These are phyloP conservation scores for Amanita subjunquillea DNA, from an alignment of 768 basidiomycete genomes.

Conservation along the genomic window DNA sequence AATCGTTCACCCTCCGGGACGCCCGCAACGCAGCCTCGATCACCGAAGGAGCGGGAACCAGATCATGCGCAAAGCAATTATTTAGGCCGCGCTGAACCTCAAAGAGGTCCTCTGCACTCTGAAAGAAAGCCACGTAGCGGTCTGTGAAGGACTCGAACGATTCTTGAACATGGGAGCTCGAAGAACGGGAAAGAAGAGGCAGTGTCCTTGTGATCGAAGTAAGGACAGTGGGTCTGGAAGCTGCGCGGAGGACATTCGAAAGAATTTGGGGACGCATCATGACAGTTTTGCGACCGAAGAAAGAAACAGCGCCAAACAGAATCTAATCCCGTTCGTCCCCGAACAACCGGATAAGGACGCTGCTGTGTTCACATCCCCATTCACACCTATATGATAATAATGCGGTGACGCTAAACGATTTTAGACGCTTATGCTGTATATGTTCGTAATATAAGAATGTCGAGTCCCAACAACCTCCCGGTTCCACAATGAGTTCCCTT, in stretches of 20 bases:
- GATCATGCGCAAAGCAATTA: constrained; percentile 99
- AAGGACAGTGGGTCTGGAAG: constrained; percentile 37
- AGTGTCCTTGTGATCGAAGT: constrained; percentile 25
- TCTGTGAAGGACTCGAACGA: constrained; percentile 90
- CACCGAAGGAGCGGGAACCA: constrained; percentile 78
- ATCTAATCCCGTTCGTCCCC: no score
- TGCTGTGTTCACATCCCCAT: no score
- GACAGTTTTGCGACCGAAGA: not conserved
- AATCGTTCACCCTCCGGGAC: constrained; percentile 90
- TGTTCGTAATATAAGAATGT: not conserved
- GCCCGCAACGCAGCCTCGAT: constrained; percentile 84
- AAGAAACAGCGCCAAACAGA: not conserved
- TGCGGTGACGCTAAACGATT: no score
- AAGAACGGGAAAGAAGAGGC: constrained; percentile 35
- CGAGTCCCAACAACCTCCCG: no score
- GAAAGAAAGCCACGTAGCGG: constrained; percentile 92
- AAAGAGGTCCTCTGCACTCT: constrained; percentile 88
- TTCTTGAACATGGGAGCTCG: constrained; percentile 72
- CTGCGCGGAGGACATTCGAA: constrained; percentile 50
- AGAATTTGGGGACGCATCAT: constrained; percentile 28
- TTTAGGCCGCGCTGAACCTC: constrained; percentile 98
- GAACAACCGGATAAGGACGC: no score
- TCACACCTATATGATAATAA: no score
- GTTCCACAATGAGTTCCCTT: not conserved
- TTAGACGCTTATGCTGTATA: not conserved